Conservation (phyloP, 2,329 filamentous ascomycete genomes). For the Coniochaeta pulveracea region DNA sequence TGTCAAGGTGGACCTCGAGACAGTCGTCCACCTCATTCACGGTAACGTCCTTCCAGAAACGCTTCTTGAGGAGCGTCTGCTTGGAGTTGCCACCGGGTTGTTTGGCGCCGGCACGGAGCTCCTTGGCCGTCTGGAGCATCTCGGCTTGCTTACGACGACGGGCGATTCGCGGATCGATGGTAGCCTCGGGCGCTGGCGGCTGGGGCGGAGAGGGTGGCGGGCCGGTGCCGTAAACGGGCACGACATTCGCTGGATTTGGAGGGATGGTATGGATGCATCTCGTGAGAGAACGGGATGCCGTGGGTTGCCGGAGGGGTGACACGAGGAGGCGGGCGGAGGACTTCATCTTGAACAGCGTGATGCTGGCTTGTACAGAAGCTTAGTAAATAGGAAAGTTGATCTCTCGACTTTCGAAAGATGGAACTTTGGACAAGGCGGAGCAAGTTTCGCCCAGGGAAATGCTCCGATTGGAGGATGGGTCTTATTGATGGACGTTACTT, state of each 20-base stretch:
- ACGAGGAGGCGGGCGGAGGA: slow-evolving; percentile 13
- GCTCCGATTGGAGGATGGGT: slow-evolving; percentile 2
- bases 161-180: slow-evolving; percentile 25
- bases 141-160: slow-evolving; percentile 42
- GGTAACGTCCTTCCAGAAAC: slow-evolving; percentile 82
- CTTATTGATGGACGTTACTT: background rate
- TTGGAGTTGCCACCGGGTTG: slow-evolving; percentile 17
- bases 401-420: slow-evolving; percentile 1
- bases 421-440: slow-evolving; percentile 3
- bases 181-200: slow-evolving; percentile 25
- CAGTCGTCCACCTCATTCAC: slow-evolving; percentile 51
- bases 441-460: background rate
- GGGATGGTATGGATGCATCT: slow-evolving; percentile 16
- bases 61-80: slow-evolving; percentile 39
- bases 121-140: slow-evolving; percentile 37
- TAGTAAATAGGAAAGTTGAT: background rate
- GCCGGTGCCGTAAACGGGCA: slow-evolving; percentile 19
- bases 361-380: background rate
- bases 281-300: slow-evolving; percentile 1
- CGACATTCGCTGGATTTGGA: slow-evolving; percentile 13
- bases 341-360: slow-evolving; percentile 23
- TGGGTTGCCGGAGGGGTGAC: slow-evolving; percentile 13
- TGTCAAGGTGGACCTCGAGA: slow-evolving; percentile 63
- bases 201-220: slow-evolving; percentile 46
- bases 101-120: slow-evolving; percentile 25